These are phyloP conservation scores for Acanthamoeba sp. DNA, from an alignment of 208 protist species.

Conservation along the genomic window DNA sequence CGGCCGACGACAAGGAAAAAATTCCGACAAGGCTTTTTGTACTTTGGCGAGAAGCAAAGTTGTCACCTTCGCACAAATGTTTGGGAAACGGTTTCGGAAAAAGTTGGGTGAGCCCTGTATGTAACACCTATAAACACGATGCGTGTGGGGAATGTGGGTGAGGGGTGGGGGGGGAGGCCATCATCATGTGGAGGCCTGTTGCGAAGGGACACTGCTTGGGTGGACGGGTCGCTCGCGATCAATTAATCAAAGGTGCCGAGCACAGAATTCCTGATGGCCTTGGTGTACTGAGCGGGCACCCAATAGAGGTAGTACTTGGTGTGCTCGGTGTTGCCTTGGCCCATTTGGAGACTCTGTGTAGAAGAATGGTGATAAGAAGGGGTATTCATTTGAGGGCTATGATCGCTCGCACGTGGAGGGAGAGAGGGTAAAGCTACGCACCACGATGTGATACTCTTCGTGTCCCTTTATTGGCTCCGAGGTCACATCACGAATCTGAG, in stretches of 20 bases:
- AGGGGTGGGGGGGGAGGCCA: no score
- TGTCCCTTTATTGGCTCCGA: slow-evolving; percentile 77
- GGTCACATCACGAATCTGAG: slow-evolving; percentile 40
- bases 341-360: slow-evolving; percentile 37
- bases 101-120: no score
- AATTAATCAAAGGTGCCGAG: slow-evolving; percentile 48
- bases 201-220: no score
- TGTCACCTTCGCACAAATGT: no score
- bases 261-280: slow-evolving; percentile 68
- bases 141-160: no score
- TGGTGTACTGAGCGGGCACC: slow-evolving; percentile 70
- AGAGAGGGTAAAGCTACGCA: neutral
- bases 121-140: no score
- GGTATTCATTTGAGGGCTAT: neutral
- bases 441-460: slow-evolving; percentile 81
- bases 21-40: neutral
- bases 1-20: neutral
- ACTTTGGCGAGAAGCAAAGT: no score
- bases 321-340: slow-evolving; percentile 31
- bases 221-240: neutral
- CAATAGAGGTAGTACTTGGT: slow-evolving; percentile 77
- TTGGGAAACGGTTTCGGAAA: no score
- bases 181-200: no score
- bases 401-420: neutral
- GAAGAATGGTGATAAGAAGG: neutral